Conservation (phyloP, 2,329 filamentous ascomycete species). For the Lecanosticta acicola region DNA sequence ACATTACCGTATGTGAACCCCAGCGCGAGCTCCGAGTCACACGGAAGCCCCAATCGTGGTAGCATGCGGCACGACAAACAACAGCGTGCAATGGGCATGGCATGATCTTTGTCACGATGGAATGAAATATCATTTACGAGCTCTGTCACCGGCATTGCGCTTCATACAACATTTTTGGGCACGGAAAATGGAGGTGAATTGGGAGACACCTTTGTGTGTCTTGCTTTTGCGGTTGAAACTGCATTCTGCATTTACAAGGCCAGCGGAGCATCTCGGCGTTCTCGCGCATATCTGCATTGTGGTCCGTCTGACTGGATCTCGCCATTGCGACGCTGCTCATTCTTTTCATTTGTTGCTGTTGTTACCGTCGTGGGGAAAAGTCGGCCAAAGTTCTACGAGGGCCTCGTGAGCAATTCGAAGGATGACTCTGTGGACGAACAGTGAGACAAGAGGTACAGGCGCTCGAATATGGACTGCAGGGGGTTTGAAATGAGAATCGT, state of each 20-base stretch:
- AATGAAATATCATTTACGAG: background rate
- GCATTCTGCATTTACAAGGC: background rate
- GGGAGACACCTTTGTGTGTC: background rate
- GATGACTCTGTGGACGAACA: no score
- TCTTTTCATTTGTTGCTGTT: no score
- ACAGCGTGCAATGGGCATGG: conserved; percentile 24
- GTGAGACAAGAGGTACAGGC: no score
- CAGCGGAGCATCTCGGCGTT: background rate
- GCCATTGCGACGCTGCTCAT: no score
- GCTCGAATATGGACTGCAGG: no score
- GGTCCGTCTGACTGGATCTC: no score
- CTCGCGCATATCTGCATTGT: background rate
- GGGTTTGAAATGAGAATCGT: no score
- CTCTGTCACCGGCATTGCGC: background rate
- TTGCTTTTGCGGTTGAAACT: background rate
- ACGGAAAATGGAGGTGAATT: background rate
- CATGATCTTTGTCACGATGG: no score
- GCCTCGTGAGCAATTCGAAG: no score
- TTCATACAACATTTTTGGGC: background rate
- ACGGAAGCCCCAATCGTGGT: conserved; percentile 29
- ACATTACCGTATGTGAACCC: conserved; percentile 27
- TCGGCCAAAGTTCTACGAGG: no score
- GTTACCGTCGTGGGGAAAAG: no score
- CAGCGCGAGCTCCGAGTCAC: conserved; percentile 26
- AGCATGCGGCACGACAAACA: conserved; percentile 23